Evolutionary conservation across 2,329 filamentous ascomycete genomes (phyloP).

Genomic region (Trichoderma cornu-damae): DNA sequence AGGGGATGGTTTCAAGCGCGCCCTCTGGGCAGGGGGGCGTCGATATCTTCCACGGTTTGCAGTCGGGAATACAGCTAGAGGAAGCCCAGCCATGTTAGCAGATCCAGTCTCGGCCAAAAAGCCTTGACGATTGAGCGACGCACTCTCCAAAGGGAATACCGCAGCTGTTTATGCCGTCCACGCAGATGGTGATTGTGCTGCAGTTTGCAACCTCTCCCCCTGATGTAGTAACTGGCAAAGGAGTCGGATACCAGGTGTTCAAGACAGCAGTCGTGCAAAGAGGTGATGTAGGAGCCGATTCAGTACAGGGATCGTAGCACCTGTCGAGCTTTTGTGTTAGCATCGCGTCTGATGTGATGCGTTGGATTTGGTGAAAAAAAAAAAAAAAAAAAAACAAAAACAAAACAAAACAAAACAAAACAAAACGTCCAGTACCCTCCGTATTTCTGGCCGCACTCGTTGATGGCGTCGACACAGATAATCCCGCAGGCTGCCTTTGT

Average conservation of each 20-base stretch:
- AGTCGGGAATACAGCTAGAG: slow-evolving; percentile 25
- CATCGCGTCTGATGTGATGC: neutral
- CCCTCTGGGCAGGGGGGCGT: slow-evolving; percentile 21
- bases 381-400: neutral
- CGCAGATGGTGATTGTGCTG: slow-evolving; percentile 25
- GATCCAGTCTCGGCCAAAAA: neutral
- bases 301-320: slow-evolving; percentile 30
- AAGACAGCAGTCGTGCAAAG: slow-evolving; percentile 19
- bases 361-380: neutral
- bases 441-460: slow-evolving; percentile 26
- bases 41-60: slow-evolving; percentile 21
- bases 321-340: slow-evolving; percentile 20
- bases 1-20: neutral
- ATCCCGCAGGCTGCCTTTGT: neutral
- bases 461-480: slow-evolving; percentile 29
- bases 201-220: slow-evolving; percentile 21
- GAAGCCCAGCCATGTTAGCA: neutral
- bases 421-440: slow-evolving; percentile 32
- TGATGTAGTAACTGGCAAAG: neutral
- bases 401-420: neutral
- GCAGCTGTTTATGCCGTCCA: slow-evolving; percentile 25
- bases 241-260: neutral
- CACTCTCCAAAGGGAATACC: slow-evolving; percentile 26
- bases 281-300: slow-evolving; percentile 23
- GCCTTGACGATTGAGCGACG: neutral